Conservation (phyloP, 2,329 filamentous ascomycete genomes). For the Akanthomyces uredinophilus region DNA sequence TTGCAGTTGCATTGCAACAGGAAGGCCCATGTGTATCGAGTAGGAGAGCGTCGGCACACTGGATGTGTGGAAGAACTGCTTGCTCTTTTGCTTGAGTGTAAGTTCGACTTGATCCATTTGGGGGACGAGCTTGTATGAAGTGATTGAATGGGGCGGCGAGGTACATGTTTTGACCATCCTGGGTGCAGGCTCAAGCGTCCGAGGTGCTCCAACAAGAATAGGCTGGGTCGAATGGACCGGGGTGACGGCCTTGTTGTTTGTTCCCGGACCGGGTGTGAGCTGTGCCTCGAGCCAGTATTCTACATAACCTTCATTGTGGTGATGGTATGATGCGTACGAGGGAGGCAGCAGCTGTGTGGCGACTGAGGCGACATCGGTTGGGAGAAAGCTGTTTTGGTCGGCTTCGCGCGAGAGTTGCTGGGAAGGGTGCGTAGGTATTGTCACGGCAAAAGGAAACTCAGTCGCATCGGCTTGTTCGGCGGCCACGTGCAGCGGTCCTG, state of each 20-base stretch:
- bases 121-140: not conserved
- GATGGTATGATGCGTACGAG: not conserved
- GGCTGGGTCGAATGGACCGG: conserved; percentile 1
- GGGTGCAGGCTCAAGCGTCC: not conserved
- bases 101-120: not conserved
- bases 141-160: not conserved
- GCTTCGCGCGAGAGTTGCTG: not conserved
- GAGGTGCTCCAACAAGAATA: not conserved
- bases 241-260: not conserved
- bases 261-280: not conserved
- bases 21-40: not conserved
- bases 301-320: not conserved
- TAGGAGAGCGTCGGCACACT: not conserved
- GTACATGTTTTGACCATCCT: not conserved
- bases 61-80: conserved; percentile 9
- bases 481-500: not conserved
- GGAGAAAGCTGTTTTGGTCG: not conserved
- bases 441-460: not conserved
- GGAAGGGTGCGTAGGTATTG: not conserved
- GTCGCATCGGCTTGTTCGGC: not conserved
- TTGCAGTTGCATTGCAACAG: conserved; percentile 1
- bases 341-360: not conserved
- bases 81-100: conserved; percentile 6
- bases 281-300: conserved; percentile 10
- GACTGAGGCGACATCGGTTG: not conserved